These are phyloP conservation scores for Pestalotiopsis sp. DNA, from an alignment of 2,329 filamentous ascomycete genomes.

Conservation along the genomic window DNA sequence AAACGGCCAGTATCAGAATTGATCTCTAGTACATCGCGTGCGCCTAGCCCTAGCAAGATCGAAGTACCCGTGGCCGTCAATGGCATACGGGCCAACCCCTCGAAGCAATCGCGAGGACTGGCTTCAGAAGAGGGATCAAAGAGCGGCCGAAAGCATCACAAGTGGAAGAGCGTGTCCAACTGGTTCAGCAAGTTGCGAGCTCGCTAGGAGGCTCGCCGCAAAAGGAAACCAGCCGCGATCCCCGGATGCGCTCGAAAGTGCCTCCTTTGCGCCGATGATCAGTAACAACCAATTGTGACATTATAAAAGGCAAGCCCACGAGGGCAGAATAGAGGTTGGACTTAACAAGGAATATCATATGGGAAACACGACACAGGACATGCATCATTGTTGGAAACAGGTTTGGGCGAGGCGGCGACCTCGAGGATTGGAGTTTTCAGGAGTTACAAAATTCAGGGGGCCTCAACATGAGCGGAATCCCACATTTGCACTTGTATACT, in stretches of 20 bases:
- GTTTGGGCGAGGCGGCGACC: background rate
- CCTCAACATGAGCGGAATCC: background rate
- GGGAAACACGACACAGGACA: background rate
- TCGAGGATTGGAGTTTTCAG: background rate
- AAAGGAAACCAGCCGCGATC: background rate
- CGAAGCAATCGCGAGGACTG: background rate
- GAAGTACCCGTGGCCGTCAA: background rate
- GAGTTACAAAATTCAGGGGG: background rate
- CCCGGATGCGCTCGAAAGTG: background rate
- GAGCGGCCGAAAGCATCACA: constrained; percentile 23
- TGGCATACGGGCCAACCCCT: background rate
- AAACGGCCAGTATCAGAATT: constrained; percentile 13
- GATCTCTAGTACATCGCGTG: constrained; percentile 11
- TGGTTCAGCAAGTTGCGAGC: constrained; percentile 35
- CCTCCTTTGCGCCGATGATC: too few relatives aligned
- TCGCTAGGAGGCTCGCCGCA: constrained; percentile 26
- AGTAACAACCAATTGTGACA: background rate
- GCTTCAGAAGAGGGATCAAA: constrained; percentile 17
- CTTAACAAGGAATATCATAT: background rate
- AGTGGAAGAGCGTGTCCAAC: constrained; percentile 32
- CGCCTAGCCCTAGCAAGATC: constrained; percentile 10
- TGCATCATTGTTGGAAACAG: background rate
- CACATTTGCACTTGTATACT: background rate
- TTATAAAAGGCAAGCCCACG: background rate
- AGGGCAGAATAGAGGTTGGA: background rate